These are phyloP conservation scores for Pseudozyma tsukubaensis DNA, from an alignment of 1,284 basidiomycete genomes.

Conservation along the genomic window DNA sequence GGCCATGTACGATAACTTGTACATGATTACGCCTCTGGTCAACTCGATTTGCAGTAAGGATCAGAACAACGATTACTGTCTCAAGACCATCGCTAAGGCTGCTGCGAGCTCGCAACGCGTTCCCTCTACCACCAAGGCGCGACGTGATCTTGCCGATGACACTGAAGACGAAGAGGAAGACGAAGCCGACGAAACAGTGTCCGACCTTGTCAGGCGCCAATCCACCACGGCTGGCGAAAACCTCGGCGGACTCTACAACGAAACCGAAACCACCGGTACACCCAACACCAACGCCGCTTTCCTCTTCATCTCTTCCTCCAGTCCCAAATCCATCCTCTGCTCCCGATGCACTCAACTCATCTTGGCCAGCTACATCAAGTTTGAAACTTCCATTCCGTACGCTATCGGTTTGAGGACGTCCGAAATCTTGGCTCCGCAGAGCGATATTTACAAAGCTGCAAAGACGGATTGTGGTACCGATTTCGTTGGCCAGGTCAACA, in stretches of 20 bases:
- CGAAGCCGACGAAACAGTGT: constrained; percentile 15
- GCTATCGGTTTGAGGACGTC: constrained; percentile 58
- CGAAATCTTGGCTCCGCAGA: constrained; percentile 52
- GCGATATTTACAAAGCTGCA: constrained; percentile 53
- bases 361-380: constrained; percentile 60
- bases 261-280: constrained; percentile 19
- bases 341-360: constrained; percentile 58
- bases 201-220: constrained; percentile 27
- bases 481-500: constrained; percentile 51
- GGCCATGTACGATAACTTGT: constrained; percentile 60
- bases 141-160: constrained; percentile 13
- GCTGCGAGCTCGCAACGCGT: constrained; percentile 24
- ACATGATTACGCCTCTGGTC: constrained; percentile 61
- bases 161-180: constrained; percentile 15
- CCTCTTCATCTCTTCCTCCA: constrained; percentile 54
- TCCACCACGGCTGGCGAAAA: constrained; percentile 8
- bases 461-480: constrained; percentile 46
- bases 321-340: constrained; percentile 57
- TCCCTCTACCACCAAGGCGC: constrained; percentile 13
- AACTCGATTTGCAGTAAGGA: constrained; percentile 60
- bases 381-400: constrained; percentile 63
- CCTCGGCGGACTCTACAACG: constrained; percentile 23
- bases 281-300: constrained; percentile 59
- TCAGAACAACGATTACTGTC: constrained; percentile 49
- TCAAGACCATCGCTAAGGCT: constrained; percentile 52